Evolutionary conservation across 176 grass and related monocot genomes (phyloP).

Genomic region (Otatea glauca): DNA sequence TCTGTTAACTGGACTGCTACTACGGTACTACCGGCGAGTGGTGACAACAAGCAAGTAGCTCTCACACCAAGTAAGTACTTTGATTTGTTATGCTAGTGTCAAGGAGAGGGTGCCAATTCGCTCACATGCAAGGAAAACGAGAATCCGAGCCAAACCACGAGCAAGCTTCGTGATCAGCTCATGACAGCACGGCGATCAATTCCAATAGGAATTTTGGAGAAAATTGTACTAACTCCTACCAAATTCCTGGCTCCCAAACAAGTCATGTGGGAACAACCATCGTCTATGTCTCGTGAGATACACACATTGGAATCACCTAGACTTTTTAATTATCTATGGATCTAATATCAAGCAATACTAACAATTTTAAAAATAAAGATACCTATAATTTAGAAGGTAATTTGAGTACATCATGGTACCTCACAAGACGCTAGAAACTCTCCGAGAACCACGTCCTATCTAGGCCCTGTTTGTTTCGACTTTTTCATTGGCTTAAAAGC

Average conservation of each 20-base stretch:
- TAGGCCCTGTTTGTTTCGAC: no score
- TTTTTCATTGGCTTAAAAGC: no score
- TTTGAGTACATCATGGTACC: no score
- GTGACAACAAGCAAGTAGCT: not conserved
- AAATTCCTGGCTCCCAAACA: not conserved
- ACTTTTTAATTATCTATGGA: no score
- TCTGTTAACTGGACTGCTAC: not conserved
- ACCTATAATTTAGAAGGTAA: no score
- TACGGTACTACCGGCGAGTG: not conserved
- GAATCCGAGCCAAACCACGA: not conserved
- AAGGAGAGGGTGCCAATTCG: not conserved
- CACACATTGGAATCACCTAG: no score
- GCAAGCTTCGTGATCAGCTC: not conserved
- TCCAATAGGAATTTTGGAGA: not conserved
- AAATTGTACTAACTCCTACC: not conserved
- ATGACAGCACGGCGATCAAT: not conserved
- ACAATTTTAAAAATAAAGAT: no score
- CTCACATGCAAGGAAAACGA: not conserved
- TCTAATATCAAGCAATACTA: no score
- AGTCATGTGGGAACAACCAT: not conserved
- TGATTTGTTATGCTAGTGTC: not conserved
- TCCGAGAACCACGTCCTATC: no score
- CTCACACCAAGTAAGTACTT: not conserved
- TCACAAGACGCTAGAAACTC: no score
- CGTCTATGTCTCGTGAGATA: not conserved